These are phyloP conservation scores for Venustampulla echinocandica DNA, from an alignment of 495 filamentous ascomycete genomes.

Conservation along the genomic window DNA sequence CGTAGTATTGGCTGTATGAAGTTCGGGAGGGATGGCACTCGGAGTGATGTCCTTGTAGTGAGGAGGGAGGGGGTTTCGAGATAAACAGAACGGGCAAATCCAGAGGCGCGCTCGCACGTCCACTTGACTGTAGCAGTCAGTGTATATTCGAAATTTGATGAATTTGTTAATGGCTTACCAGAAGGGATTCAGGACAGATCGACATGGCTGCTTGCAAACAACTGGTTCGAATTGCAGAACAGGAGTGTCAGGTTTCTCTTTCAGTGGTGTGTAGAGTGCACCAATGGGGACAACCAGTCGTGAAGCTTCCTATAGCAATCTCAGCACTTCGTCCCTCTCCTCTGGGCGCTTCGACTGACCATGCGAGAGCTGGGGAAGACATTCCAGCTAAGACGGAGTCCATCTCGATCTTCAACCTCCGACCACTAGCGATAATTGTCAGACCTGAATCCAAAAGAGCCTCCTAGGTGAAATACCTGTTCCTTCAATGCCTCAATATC, in stretches of 20 bases:
- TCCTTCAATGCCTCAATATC: slow-evolving; percentile 71
- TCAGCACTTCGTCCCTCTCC: background rate
- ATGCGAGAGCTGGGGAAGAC: slow-evolving; percentile 98
- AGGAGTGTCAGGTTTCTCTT: slow-evolving; percentile 86
- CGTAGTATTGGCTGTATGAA: slow-evolving; percentile 88
- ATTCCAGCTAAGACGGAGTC: slow-evolving; percentile 96
- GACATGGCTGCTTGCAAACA: slow-evolving; percentile 91
- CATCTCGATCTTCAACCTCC: slow-evolving; percentile 94
- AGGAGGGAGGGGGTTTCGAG: slow-evolving; percentile 86
- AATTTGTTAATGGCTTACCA: slow-evolving; percentile 51
- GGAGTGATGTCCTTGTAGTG: slow-evolving; percentile 99
- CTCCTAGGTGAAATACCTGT: slow-evolving; percentile 30
- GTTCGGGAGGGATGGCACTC: slow-evolving; percentile 88
- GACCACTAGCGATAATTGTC: slow-evolving; percentile 50
- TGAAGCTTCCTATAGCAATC: slow-evolving; percentile 69
- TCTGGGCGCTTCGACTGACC: slow-evolving; percentile 41
- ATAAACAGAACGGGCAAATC: slow-evolving; percentile 98
- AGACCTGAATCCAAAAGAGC: background rate
- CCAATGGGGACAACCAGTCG: slow-evolving; percentile 95
- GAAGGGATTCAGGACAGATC: slow-evolving; percentile 94
- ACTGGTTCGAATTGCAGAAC: slow-evolving; percentile 94
- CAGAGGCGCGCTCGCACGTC: slow-evolving; percentile 90
- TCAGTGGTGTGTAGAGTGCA: slow-evolving; percentile 91
- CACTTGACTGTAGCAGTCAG: slow-evolving; percentile 60
- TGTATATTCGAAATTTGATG: background rate